These are phyloP conservation scores for Pleurostoma richardsiae DNA, from an alignment of 2,329 filamentous ascomycete genomes.

Conservation along the genomic window DNA sequence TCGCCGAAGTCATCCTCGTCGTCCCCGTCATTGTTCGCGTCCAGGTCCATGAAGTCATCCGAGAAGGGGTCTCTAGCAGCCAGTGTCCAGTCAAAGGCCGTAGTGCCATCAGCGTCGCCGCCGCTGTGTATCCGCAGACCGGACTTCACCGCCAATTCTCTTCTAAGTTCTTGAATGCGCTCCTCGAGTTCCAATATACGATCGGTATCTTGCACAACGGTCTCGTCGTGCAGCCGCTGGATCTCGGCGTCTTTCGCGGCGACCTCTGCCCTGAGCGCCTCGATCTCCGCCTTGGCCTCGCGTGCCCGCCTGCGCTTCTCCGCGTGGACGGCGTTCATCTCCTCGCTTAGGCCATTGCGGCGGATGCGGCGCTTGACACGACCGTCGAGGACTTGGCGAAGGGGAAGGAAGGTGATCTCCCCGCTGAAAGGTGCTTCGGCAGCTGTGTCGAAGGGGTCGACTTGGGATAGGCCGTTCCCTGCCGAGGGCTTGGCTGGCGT, in stretches of 20 bases:
- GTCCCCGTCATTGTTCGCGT: slow-evolving; percentile 27
- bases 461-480: slow-evolving; percentile 10
- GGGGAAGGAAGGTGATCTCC: slow-evolving; percentile 38
- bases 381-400: slow-evolving; percentile 52
- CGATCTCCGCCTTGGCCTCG: slow-evolving; percentile 39
- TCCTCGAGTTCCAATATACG: slow-evolving; percentile 29
- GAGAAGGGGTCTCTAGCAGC: slow-evolving; percentile 42
- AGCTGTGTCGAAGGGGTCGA: slow-evolving; percentile 8
- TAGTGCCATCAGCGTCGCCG: slow-evolving; percentile 19
- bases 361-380: slow-evolving; percentile 52
- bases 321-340: slow-evolving; percentile 47
- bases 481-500: slow-evolving; percentile 22
- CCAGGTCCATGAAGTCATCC: slow-evolving; percentile 34
- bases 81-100: slow-evolving; percentile 43
- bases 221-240: slow-evolving; percentile 41
- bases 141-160: slow-evolving; percentile 16
- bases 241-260: slow-evolving; percentile 48
- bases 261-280: slow-evolving; percentile 41
- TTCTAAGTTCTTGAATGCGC: slow-evolving; percentile 24
- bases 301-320: slow-evolving; percentile 36
- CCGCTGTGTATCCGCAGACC: slow-evolving; percentile 12
- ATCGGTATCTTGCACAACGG: slow-evolving; percentile 40
- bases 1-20: slow-evolving; percentile 39
- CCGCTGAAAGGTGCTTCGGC: slow-evolving; percentile 20
- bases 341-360: slow-evolving; percentile 51